phyloP scores from a whole-genome alignment of 1,139 yeast species.

The Hanseniaspora uvarum region DNA sequence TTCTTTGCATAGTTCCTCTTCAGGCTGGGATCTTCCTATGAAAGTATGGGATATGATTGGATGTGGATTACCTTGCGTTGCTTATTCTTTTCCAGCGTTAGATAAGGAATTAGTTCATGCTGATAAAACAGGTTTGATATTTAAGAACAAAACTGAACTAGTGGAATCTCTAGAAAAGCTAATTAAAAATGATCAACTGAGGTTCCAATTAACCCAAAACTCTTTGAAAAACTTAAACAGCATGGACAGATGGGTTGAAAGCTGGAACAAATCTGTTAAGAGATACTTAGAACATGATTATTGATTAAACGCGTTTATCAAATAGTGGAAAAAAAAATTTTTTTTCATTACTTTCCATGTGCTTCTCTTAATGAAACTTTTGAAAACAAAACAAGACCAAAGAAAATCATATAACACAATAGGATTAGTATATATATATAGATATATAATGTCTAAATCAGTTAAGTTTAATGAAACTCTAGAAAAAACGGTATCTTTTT shows the following conservation, averaged over 20 bases:
- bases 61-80: slow-evolving; percentile 83
- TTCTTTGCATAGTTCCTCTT: slow-evolving; percentile 81
- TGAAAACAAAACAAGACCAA: background rate
- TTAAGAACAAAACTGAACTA: slow-evolving; percentile 40
- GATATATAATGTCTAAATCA: background rate
- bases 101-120: slow-evolving; percentile 45
- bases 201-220: background rate
- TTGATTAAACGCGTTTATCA: background rate
- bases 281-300: slow-evolving; percentile 1
- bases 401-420: too few species aligned
- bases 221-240: background rate
- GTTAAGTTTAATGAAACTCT: slow-evolving; percentile 1
- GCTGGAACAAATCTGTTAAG: slow-evolving; percentile 13
- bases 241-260: slow-evolving; percentile 13
- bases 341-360: background rate
- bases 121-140: slow-evolving; percentile 39
- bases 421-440: too few species aligned
- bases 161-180: slow-evolving; percentile 28
- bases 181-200: background rate
- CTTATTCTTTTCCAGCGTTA: slow-evolving; percentile 65
- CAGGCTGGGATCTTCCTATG: slow-evolving; percentile 95
- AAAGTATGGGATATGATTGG: slow-evolving; percentile 94
- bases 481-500: slow-evolving; percentile 21
- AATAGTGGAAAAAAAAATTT: background rate
- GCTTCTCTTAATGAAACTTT: too few species aligned